phyloP scores from a whole-genome alignment of 257 asterid species.

The Forsythia viridissima region DNA sequence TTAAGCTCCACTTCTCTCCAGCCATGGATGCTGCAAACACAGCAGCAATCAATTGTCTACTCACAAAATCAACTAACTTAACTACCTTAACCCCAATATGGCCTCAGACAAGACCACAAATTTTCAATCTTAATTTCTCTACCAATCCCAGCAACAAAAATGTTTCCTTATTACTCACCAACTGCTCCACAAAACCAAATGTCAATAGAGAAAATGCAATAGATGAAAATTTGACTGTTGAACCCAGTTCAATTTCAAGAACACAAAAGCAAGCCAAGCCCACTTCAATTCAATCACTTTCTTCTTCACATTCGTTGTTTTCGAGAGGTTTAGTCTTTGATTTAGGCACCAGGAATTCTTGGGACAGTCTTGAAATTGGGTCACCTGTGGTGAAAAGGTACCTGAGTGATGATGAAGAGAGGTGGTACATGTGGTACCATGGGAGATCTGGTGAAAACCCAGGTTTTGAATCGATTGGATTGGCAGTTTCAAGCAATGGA shows the following conservation, averaged over 20 bases:
- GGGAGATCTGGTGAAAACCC: conserved; percentile 53
- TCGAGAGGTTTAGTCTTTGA: conserved; percentile 74
- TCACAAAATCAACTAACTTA: conserved; percentile 22
- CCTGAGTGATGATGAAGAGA: conserved; percentile 82
- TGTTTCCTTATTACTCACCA: conserved; percentile 30
- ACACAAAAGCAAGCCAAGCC: conserved; percentile 36
- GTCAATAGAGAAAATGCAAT: conserved; percentile 45
- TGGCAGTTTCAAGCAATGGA: conserved; percentile 87
- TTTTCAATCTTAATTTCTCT: conserved; percentile 28
- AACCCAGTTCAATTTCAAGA: conserved; percentile 32
- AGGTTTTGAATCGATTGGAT: conserved; percentile 54
- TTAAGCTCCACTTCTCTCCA: conserved; percentile 19
- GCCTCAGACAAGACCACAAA: conserved; percentile 32
- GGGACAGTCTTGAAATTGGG: conserved; percentile 82
- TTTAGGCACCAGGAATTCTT: conserved; percentile 57
- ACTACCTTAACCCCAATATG: conserved; percentile 35
- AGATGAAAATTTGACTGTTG: conserved; percentile 28
- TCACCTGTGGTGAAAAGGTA: conserved; percentile 90
- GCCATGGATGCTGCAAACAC: conserved; percentile 40
- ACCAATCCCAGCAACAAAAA: conserved; percentile 31
- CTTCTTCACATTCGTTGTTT: conserved; percentile 39
- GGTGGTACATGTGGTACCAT: conserved; percentile 92
- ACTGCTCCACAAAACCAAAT: conserved; percentile 62
- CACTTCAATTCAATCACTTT: conserved; percentile 24
- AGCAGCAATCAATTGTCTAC: conserved; percentile 18